Evolutionary conservation across 768 basidiomycete species (phyloP).

Genomic region (Hortiboletus flavorubellus): DNA sequence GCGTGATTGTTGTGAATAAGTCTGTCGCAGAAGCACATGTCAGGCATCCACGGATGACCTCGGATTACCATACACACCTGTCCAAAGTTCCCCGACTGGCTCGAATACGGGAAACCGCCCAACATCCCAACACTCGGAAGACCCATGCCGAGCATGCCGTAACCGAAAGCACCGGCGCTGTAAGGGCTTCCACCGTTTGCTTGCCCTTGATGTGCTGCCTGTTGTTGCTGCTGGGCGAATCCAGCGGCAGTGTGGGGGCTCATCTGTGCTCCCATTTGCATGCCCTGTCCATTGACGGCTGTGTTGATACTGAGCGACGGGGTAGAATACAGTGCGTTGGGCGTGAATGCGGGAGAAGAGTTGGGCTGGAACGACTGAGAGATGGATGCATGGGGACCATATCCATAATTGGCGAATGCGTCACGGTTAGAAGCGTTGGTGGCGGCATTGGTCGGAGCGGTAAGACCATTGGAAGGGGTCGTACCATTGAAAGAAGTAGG

Average conservation of each 20-base stretch:
- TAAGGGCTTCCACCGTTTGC: slow-evolving; percentile 52
- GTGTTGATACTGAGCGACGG: slow-evolving; percentile 70
- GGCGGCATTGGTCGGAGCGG: slow-evolving; percentile 35
- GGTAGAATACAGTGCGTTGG: slow-evolving; percentile 69
- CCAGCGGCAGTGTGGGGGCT: slow-evolving; percentile 65
- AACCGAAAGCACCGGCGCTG: slow-evolving; percentile 50
- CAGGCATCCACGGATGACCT: background rate
- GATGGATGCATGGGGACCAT: slow-evolving; percentile 70
- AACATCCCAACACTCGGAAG: slow-evolving; percentile 72
- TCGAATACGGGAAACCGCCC: slow-evolving; percentile 67
- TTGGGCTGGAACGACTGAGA: slow-evolving; percentile 49
- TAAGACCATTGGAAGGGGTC: slow-evolving; percentile 35
- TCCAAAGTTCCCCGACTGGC: slow-evolving; percentile 66
- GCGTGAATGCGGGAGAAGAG: slow-evolving; percentile 47
- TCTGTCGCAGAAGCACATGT: slow-evolving; percentile 28
- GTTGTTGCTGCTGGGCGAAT: slow-evolving; percentile 45
- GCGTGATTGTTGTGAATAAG: slow-evolving; percentile 46
- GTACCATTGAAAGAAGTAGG: slow-evolving; percentile 50
- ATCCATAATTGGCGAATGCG: slow-evolving; percentile 84
- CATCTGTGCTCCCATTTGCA: slow-evolving; percentile 52
- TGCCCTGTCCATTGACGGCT: slow-evolving; percentile 40
- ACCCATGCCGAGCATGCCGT: slow-evolving; percentile 80
- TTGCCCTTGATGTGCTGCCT: slow-evolving; percentile 32
- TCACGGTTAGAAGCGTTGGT: slow-evolving; percentile 49
- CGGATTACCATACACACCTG: slow-evolving; percentile 42